These are phyloP conservation scores for Eimeria sp. DNA, from an alignment of 169 alveolate species.

Conservation along the genomic window DNA sequence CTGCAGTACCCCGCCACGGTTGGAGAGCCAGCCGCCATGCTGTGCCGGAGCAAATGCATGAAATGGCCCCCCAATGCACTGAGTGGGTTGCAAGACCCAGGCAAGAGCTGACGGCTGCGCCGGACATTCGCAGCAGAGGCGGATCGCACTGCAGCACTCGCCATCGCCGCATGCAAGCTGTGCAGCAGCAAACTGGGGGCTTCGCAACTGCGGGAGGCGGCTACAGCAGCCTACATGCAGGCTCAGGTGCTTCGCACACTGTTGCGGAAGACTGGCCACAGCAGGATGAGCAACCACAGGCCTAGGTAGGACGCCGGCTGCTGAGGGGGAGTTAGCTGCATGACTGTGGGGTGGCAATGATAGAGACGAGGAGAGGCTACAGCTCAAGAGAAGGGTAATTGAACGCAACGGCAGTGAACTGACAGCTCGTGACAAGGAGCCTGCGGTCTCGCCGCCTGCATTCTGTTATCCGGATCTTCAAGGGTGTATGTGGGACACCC, in stretches of 20 bases:
- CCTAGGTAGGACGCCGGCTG: background rate
- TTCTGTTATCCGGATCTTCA: no score
- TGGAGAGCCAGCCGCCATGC: background rate
- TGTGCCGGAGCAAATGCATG: no score
- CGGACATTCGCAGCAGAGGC: background rate
- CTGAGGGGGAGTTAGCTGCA: no score
- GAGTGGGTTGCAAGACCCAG: background rate
- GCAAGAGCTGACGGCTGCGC: background rate
- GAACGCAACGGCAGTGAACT: no score
- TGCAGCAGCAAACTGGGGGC: background rate
- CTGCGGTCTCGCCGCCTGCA: no score
- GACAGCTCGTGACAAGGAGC: no score
- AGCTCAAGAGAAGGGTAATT: no score
- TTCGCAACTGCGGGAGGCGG: background rate
- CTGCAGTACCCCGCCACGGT: background rate
- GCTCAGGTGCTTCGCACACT: background rate
- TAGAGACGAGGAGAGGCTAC: no score
- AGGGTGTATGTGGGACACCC: no score
- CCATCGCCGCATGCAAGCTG: background rate
- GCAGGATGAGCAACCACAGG: background rate
- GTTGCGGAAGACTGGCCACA: background rate
- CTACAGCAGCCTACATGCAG: conserved; percentile 3
- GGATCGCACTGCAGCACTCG: background rate
- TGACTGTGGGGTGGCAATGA: no score
- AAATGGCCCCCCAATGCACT: background rate